Percentiles rank a stretch among this genome's conserved stretches.
Evolutionary conservation across 192 early-diverging fungal species (phyloP).

Genomic region (Backusella mclennaniae): DNA sequence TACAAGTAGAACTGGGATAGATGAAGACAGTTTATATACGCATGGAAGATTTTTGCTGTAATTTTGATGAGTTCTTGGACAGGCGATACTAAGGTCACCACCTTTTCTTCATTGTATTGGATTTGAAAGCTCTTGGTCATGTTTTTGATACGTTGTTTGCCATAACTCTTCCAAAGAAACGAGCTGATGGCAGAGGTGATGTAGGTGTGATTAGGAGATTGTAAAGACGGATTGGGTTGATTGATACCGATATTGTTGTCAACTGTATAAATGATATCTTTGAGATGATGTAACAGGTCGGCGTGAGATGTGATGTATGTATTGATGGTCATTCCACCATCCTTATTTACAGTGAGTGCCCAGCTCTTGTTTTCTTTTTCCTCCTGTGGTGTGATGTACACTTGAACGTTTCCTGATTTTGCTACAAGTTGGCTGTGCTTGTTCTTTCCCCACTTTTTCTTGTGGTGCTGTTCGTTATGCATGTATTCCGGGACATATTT

Average conservation of each 20-base stretch:
- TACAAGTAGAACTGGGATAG: neutral
- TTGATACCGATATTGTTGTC: neutral
- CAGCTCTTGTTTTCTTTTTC: neutral
- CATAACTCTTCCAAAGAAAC: slow-evolving; percentile 6
- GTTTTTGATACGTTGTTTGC: neutral
- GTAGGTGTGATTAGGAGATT: neutral
- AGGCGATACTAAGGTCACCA: neutral
- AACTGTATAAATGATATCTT: neutral
- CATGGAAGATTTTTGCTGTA: neutral
- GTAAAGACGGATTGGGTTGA: neutral
- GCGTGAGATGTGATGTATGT: slow-evolving; percentile 9
- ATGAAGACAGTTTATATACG: neutral
- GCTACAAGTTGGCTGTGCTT: neutral
- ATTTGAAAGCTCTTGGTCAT: neutral
- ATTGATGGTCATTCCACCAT: neutral
- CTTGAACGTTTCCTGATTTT: neutral
- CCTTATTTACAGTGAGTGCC: slow-evolving; percentile 8
- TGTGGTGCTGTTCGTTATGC: neutral
- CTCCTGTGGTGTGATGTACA: neutral
- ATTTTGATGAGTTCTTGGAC: neutral
- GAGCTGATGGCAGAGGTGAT: neutral
- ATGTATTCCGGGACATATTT: neutral
- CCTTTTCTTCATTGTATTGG: neutral
- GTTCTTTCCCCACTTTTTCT: neutral
- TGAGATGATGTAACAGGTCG: neutral